These are phyloP conservation scores for Eurotiales sp. DNA, from an alignment of 2,329 filamentous ascomycete genomes.

Conservation along the genomic window DNA sequence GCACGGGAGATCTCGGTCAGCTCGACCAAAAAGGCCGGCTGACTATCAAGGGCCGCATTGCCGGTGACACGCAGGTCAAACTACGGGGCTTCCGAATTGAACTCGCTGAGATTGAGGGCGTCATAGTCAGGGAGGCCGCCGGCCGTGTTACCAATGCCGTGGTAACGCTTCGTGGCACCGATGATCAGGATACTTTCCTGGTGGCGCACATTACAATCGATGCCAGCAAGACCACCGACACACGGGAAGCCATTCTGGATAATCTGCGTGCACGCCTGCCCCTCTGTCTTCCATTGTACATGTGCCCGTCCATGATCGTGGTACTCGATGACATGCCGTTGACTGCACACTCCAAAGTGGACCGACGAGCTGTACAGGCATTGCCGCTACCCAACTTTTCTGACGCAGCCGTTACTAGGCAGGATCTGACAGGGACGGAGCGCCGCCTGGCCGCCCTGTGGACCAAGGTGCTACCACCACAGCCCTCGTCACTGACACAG, in stretches of 20 bases:
- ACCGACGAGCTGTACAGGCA: constrained; percentile 18
- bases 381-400: constrained; percentile 22
- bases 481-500: not conserved
- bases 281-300: constrained; percentile 35
- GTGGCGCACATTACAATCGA: constrained; percentile 2
- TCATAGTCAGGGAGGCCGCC: constrained; percentile 24
- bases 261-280: constrained; percentile 28
- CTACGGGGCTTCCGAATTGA: constrained; percentile 40
- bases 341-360: constrained; percentile 27
- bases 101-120: constrained; percentile 43
- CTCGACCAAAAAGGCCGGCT: constrained; percentile 25
- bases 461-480: constrained; percentile 15
- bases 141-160: constrained; percentile 11
- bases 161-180: not conserved
- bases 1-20: constrained; percentile 27
- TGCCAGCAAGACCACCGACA: not conserved
- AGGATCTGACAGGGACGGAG: constrained; percentile 12
- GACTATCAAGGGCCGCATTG: constrained; percentile 20
- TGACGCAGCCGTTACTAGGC: not conserved
- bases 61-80: constrained; percentile 29
- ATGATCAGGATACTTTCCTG: not conserved
- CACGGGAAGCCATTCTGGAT: constrained; percentile 17
- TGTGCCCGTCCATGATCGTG: constrained; percentile 32
- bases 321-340: constrained; percentile 25
- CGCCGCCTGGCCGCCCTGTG: constrained; percentile 22